These are phyloP conservation scores for Ceratobasidium sp. DNA, from an alignment of 1,284 basidiomycete genomes.

Conservation along the genomic window DNA sequence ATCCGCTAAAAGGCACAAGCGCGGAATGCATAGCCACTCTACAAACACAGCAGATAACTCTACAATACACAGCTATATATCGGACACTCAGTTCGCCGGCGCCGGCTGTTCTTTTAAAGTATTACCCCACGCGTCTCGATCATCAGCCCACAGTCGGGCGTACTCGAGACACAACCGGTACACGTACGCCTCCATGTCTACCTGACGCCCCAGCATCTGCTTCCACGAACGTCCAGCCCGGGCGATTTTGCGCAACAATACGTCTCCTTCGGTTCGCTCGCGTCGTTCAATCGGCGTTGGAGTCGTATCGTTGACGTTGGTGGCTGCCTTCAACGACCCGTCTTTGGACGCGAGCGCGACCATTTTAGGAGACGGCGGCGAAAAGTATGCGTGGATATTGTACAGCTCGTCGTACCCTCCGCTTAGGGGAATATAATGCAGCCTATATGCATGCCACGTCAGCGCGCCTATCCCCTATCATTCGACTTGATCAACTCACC, in stretches of 20 bases:
- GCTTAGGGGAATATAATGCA: constrained; percentile 93
- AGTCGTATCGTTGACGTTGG: constrained; percentile 51
- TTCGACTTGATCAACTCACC: constrained; percentile 64
- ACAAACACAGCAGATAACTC: not conserved
- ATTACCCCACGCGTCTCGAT: constrained; percentile 69
- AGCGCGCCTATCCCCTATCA: constrained; percentile 52
- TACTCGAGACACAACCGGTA: constrained; percentile 92
- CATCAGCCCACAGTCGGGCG: constrained; percentile 85
- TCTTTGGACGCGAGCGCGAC: constrained; percentile 64
- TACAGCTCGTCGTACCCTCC: constrained; percentile 90
- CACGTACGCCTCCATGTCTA: constrained; percentile 95
- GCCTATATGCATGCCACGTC: constrained; percentile 65
- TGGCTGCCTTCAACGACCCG: constrained; percentile 53
- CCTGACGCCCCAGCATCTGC: constrained; percentile 79
- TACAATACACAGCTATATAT: too few relatives aligned
- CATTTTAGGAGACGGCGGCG: constrained; percentile 78
- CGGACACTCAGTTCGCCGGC: not conserved
- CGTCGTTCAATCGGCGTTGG: constrained; percentile 56
- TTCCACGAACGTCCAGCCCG: constrained; percentile 92
- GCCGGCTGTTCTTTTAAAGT: not conserved
- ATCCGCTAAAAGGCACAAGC: constrained; percentile 23
- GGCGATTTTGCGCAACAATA: constrained; percentile 83
- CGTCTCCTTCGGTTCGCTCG: constrained; percentile 73
- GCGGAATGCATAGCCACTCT: constrained; percentile 6
- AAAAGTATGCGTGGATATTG: constrained; percentile 92